These are phyloP conservation scores for Candida montana DNA, from an alignment of 805 yeast genomes.

Conservation along the genomic window DNA sequence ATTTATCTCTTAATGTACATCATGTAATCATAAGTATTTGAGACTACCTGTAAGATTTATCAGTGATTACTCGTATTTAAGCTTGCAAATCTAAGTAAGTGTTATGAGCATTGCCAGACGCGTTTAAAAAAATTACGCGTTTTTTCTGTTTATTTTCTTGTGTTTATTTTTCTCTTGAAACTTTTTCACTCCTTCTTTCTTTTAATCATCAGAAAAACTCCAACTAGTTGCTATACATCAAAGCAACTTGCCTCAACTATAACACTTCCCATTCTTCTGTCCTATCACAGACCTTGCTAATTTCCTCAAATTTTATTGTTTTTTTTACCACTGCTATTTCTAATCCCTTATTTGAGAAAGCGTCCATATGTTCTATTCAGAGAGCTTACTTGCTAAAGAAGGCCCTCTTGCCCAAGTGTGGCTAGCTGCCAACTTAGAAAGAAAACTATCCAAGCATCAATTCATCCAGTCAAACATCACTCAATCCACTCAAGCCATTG, in stretches of 20 bases:
- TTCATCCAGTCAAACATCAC: conserved; percentile 65
- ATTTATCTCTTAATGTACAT: conserved; percentile 1
- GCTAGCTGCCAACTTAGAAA: conserved; percentile 88
- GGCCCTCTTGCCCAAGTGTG: conserved; percentile 89
- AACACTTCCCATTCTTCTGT: too few species aligned
- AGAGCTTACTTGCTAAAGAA: conserved; percentile 52
- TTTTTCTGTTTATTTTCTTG: background rate
- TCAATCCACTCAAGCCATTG: conserved; percentile 62
- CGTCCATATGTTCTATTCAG: conserved; percentile 45
- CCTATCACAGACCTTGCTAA: too few species aligned
- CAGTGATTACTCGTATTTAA: too few species aligned
- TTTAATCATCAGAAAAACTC: too few species aligned
- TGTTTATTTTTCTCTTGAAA: background rate
- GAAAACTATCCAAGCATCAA: conserved; percentile 67
- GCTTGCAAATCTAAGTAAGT: too few species aligned
- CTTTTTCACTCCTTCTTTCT: conserved; percentile 35
- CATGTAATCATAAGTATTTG: too few species aligned
- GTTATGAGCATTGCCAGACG: too few species aligned
- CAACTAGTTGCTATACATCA: too few species aligned
- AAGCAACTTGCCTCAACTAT: too few species aligned
- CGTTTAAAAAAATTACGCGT: background rate
- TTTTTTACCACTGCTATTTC: too few species aligned
- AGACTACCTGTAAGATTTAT: too few species aligned
- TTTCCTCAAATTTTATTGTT: too few species aligned
- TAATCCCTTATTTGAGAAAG: background rate